A percentile compares a stretch with the other conserved stretches of the same genome.
Conservation (phyloP, 1,284 basidiomycete genomes). For the Sporisorium sorghi region DNA sequence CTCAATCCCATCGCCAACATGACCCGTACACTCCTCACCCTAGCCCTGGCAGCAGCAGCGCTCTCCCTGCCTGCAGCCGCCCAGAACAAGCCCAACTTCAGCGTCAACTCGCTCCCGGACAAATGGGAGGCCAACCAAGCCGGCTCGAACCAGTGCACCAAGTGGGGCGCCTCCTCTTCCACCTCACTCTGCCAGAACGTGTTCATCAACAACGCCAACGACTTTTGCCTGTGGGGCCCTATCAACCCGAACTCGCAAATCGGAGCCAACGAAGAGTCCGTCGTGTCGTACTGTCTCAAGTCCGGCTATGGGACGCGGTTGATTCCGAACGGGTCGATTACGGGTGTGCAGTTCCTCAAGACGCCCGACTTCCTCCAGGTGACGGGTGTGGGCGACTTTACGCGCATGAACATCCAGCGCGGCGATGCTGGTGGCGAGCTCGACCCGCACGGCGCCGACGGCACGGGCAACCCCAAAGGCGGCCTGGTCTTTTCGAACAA, state of each 20-base stretch:
- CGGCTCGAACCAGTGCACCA: conserved; percentile 61
- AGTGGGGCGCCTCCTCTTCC: conserved; percentile 51
- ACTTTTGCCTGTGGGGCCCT: conserved; percentile 65
- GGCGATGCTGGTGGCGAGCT: conserved; percentile 55
- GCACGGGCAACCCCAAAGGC: conserved; percentile 55
- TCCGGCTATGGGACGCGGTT: conserved; percentile 73
- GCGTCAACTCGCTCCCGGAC: conserved; percentile 56
- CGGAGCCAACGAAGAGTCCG: conserved; percentile 72
- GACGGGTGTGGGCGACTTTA: conserved; percentile 77
- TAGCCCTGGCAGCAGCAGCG: conserved; percentile 12
- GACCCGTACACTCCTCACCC: conserved; percentile 21
- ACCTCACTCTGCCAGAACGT: conserved; percentile 63
- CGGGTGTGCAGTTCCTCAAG: conserved; percentile 78
- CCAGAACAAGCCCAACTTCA: conserved; percentile 53
- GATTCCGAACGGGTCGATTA: conserved; percentile 80
- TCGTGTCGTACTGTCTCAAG: conserved; percentile 79
- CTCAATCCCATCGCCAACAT: conserved; percentile 4
- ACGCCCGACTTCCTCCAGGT: conserved; percentile 79
- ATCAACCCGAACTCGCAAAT: conserved; percentile 43
- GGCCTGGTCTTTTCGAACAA: conserved; percentile 53
- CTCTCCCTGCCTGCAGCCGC: conserved; percentile 14
- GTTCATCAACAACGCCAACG: conserved; percentile 61
- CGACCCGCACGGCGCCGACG: conserved; percentile 57
- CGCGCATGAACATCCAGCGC: conserved; percentile 70
- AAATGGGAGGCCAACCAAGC: conserved; percentile 62